Evolutionary conservation across 257 asterid species (phyloP), one percentile per base, ranked within the genome.

Genomic region (Solanum ossicruentum): DNA sequence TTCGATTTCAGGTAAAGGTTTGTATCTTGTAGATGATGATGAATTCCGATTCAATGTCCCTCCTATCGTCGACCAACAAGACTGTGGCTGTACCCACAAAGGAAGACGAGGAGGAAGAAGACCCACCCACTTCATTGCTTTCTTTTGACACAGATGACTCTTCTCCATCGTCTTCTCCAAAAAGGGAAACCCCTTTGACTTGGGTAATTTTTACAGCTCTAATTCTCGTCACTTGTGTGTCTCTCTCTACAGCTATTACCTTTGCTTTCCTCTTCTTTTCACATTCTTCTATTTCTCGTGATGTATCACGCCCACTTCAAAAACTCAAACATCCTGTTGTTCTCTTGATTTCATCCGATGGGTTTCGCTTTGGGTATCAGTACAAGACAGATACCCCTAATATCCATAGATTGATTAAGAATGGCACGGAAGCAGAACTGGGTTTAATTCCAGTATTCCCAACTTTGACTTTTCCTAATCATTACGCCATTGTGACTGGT

Each of bases 381-480:
- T 92, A 54, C 92, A 93, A 93, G 75, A 89, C 94, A 66, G 66
- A 91, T 32, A 87, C 90, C 8, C 95, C 96, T 6, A 89, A 91
- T 66, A 92, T 93, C 69, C 32, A 90, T 26, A 82, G 93, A 49
- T 79, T 93, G 73, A 90, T 93, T 7, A 36, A 47, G 8, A 89
- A 93, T 55, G 97, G 97, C 47, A 93, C 97, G 21, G 94, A 89
- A 82, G 96, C 96, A 36, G 92, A 89, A 51, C 26, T 49, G 58
- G 97, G 97, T 10, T 79, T 93, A 86, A 92, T 93, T 67, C 94
- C 97, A 1, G 96, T 93, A 12, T 93, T 92, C 81, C 97, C 97
- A 58, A 91, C 96, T 10, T 58, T 92, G 8, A 93, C 97, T 8
- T 93, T 92, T 84, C 97, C 97, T 20, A 93, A 93, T 28, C 97